These are phyloP conservation scores for Pichia cactophila DNA, from an alignment of 1,139 yeast genomes.

Conservation along the genomic window DNA sequence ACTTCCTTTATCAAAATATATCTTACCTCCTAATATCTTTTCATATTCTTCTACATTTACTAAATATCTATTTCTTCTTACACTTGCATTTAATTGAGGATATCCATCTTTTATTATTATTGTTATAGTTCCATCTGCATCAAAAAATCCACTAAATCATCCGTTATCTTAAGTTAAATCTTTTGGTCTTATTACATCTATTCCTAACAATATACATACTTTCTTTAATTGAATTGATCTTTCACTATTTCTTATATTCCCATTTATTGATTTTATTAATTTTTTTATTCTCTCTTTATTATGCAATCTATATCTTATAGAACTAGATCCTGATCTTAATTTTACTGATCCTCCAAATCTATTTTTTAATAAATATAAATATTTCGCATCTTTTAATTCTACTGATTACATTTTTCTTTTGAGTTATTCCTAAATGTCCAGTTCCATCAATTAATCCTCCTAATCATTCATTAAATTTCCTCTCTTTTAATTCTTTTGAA, in stretches of 20 bases:
- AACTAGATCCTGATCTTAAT: constrained; percentile 5
- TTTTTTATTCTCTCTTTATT: constrained; percentile 2
- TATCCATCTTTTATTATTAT: not conserved
- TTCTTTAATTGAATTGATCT: constrained; percentile 1
- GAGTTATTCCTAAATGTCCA: constrained; percentile 4
- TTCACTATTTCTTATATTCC: not conserved
- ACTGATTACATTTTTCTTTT: constrained; percentile 1
- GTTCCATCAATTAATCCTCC: constrained; percentile 4
- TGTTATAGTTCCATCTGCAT: constrained; percentile 1
- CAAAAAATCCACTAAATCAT: constrained; percentile 5
- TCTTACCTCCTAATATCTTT: constrained; percentile 3
- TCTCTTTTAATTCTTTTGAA: not conserved
- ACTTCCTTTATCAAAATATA: constrained; percentile 4
- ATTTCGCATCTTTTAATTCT: constrained; percentile 1
- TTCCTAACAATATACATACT: constrained; percentile 3
- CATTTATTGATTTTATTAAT: not conserved
- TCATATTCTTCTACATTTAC: constrained; percentile 3
- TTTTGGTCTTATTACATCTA: not conserved
- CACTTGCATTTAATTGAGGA: constrained; percentile 1
- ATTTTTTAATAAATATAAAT: constrained; percentile 1
- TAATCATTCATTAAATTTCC: constrained; percentile 5
- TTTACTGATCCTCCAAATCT: constrained; percentile 5
- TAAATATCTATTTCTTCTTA: constrained; percentile 4
- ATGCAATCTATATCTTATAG: constrained; percentile 6
- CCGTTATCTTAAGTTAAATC: constrained; percentile 3